Evolutionary conservation across 192 early-diverging fungal genomes (phyloP).

Genomic region (Backusella circina): DNA sequence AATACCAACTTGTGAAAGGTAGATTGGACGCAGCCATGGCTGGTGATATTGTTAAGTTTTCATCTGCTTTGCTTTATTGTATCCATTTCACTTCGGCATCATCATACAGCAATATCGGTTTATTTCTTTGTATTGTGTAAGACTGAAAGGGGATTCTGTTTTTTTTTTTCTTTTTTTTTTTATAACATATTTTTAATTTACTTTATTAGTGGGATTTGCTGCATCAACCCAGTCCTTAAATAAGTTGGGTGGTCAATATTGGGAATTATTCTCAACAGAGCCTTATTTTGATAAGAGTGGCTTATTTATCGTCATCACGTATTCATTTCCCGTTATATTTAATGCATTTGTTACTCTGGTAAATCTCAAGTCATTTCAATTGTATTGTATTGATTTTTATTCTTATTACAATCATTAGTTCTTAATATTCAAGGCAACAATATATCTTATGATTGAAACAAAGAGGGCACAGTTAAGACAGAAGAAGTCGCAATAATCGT

Average conservation of each 20-base stretch:
- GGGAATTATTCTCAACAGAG: constrained; percentile 42
- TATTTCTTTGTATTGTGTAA: constrained; percentile 43
- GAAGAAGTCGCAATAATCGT: background rate
- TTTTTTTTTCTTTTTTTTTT: background rate
- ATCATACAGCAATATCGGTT: constrained; percentile 32
- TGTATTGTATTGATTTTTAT: background rate
- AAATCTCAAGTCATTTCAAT: background rate
- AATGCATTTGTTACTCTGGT: constrained; percentile 40
- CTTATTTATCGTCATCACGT: constrained; percentile 40
- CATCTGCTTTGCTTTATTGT: constrained; percentile 37
- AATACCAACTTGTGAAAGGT: constrained; percentile 21
- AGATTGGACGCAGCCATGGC: constrained; percentile 51
- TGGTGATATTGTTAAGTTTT: constrained; percentile 34
- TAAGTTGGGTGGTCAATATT: constrained; percentile 30
- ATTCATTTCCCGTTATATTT: constrained; percentile 36
- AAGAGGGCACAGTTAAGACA: constrained; percentile 36
- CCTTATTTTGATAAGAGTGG: constrained; percentile 49
- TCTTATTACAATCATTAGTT: constrained; percentile 18
- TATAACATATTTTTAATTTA: background rate
- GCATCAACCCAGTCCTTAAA: constrained; percentile 46
- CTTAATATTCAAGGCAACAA: constrained; percentile 33
- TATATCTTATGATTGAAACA: constrained; percentile 31
- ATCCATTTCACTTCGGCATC: constrained; percentile 37
- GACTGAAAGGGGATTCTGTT: background rate
- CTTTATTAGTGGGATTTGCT: constrained; percentile 38